phyloP scores from a whole-genome alignment of 305 asterid genomes.

The Fraxinus albicans region DNA sequence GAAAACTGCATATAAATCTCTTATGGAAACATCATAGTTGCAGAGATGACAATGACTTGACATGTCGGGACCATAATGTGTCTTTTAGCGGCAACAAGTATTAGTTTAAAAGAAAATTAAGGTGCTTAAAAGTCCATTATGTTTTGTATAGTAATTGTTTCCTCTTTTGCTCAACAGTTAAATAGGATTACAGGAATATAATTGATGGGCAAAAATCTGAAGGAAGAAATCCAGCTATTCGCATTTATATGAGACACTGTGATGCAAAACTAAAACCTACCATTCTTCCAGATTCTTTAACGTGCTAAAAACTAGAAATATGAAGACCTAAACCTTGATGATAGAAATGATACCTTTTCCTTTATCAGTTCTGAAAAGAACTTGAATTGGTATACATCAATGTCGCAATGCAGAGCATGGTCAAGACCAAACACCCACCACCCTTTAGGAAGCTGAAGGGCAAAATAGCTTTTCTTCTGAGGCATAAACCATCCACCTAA shows the following conservation, averaged over 20 bases:
- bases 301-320: slow-evolving; percentile 5
- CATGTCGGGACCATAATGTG: background rate
- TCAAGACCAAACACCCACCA: slow-evolving; percentile 99
- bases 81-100: background rate
- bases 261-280: slow-evolving; percentile 5
- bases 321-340: background rate
- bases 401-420: slow-evolving; percentile 92
- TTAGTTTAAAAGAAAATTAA: background rate
- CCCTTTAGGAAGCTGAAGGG: slow-evolving; percentile 93
- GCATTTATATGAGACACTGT: background rate
- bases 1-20: background rate
- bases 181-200: background rate
- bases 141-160: background rate
- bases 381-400: slow-evolving; percentile 92
- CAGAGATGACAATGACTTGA: background rate
- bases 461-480: slow-evolving; percentile 96
- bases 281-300: background rate
- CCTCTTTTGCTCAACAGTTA: background rate
- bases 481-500: slow-evolving; percentile 99
- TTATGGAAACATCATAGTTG: background rate
- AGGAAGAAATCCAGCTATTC: background rate
- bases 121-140: background rate
- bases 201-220: background rate
- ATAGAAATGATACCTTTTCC: slow-evolving; percentile 64
- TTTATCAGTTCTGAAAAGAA: slow-evolving; percentile 82